Evolutionary conservation across 129 eudicot genomes (phyloP).

Genomic region (Arctium lappa): DNA sequence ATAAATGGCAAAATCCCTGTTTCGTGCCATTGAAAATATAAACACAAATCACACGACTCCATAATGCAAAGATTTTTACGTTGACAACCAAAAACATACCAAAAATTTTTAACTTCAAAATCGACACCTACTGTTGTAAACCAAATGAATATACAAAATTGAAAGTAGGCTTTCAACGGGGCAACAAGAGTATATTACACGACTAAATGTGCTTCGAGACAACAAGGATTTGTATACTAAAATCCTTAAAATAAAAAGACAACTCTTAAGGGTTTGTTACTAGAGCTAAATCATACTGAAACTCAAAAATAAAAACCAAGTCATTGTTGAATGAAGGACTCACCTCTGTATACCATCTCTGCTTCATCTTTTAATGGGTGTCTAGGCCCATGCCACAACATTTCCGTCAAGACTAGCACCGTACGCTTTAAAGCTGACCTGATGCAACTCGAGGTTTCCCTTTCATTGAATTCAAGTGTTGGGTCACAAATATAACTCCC

Average conservation of each 20-base stretch:
- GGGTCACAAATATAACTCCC: slow-evolving; percentile 90
- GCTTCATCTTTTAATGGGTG: background rate
- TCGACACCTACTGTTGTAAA: background rate
- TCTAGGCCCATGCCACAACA: background rate
- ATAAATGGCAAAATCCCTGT: too few relatives aligned
- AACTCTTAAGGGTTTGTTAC: background rate
- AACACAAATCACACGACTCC: too few relatives aligned
- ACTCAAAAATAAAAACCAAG: background rate
- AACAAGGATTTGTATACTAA: slow-evolving; percentile 7
- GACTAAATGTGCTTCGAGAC: background rate
- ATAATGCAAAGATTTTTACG: background rate
- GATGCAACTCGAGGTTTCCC: slow-evolving; percentile 75
- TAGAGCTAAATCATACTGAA: background rate
- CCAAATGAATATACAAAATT: background rate
- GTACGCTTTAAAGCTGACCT: slow-evolving; percentile 26
- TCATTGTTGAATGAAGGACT: background rate
- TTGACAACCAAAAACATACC: background rate
- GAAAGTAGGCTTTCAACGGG: background rate
- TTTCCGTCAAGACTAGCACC: background rate
- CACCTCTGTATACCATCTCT: background rate
- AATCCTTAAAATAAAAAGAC: slow-evolving; percentile 4
- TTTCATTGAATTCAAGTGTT: slow-evolving; percentile 72
- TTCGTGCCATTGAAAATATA: too few relatives aligned
- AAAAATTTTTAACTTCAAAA: background rate
- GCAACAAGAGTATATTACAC: background rate